These are phyloP conservation scores for Aspergillus uvarum DNA, from an alignment of 2,329 filamentous ascomycete genomes.

Conservation along the genomic window DNA sequence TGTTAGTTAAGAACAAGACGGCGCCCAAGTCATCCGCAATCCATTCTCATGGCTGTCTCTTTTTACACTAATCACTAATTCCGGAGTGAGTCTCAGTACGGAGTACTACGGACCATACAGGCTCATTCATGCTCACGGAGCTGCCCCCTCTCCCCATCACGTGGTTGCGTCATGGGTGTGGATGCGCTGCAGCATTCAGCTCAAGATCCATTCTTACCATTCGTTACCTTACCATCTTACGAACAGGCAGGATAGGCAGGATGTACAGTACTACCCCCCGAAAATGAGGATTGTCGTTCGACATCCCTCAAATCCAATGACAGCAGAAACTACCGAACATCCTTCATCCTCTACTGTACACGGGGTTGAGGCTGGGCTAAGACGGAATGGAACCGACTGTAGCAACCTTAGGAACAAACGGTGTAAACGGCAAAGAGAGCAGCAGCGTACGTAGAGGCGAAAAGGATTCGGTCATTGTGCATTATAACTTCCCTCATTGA, in stretches of 20 bases:
- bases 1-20: slow-evolving; percentile 17
- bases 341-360: neutral
- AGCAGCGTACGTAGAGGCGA: neutral
- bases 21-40: slow-evolving; percentile 22
- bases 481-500: neutral
- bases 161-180: slow-evolving; percentile 39
- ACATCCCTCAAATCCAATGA: neutral
- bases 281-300: neutral
- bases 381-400: neutral
- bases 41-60: no score
- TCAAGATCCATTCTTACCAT: neutral
- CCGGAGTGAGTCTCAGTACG: no score
- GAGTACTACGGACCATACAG: no score
- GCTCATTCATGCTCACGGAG: no score
- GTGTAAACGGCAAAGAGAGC: neutral
- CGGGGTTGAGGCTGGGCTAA: neutral
- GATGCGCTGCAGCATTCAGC: slow-evolving; percentile 22
- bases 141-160: slow-evolving; percentile 25
- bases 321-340: no score
- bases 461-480: slow-evolving; percentile 4
- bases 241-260: neutral
- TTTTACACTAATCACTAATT: no score
- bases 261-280: neutral
- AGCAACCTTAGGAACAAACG: neutral
- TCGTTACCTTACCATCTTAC: neutral